Conservation (phyloP, 352 stramenopile genomes). For the Pilasporangium apinafurcum region DNA sequence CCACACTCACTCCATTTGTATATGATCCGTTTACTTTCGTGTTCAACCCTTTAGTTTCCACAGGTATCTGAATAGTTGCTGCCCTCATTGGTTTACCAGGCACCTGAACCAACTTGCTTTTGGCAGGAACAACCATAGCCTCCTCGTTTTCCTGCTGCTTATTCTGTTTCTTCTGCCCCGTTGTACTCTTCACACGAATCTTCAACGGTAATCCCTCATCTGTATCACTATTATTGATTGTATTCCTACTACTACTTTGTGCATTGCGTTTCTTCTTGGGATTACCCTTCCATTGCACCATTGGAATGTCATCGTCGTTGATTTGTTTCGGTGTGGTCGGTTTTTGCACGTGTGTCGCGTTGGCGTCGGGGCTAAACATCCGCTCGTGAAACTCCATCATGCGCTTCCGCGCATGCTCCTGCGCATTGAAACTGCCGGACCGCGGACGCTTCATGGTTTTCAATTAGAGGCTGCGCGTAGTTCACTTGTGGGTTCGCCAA, state of each 20-base stretch:
- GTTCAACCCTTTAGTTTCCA: no score
- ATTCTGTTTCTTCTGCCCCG: constrained; percentile 18
- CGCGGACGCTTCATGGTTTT: constrained; percentile 30
- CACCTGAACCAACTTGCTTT: constrained; percentile 9
- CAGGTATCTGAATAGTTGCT: background rate
- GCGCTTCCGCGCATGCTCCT: constrained; percentile 28
- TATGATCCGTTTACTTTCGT: no score
- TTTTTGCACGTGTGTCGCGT: constrained; percentile 4
- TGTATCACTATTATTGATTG: no score
- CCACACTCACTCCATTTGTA: no score
- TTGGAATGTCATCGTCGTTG: constrained; percentile 16
- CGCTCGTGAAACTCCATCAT: constrained; percentile 38
- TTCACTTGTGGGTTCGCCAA: no score
- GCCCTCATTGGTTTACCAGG: background rate
- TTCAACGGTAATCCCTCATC: constrained; percentile 24
- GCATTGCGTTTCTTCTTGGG: constrained; percentile 18
- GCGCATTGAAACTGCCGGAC: constrained; percentile 15
- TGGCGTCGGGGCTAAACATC: constrained; percentile 48
- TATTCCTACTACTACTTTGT: background rate
- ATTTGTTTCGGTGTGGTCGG: background rate
- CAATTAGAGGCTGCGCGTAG: no score
- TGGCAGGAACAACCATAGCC: background rate
- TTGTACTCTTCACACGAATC: constrained; percentile 6
- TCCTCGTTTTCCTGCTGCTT: constrained; percentile 8
- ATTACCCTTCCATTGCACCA: constrained; percentile 39